Percentiles rank a stretch among this genome's conserved stretches.
phyloP scores from a whole-genome alignment of 2,329 filamentous ascomycete genomes.

The Claviceps paspali region DNA sequence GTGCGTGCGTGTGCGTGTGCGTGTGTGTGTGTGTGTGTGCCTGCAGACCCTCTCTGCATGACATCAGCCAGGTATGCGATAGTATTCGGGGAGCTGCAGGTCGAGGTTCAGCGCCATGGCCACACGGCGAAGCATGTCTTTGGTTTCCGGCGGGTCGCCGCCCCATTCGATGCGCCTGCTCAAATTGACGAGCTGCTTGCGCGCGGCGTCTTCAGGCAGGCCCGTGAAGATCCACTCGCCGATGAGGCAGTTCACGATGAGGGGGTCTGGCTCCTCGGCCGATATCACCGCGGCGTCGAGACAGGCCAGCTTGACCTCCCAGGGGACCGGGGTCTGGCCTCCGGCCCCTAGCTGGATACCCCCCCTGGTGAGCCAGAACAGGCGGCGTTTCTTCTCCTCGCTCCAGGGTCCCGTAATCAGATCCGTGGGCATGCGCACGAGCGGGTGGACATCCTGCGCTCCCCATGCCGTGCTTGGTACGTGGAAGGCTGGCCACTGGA shows the following conservation, averaged over 20 bases:
- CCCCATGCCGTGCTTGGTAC: conserved; percentile 10
- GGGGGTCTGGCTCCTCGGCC: conserved; percentile 12
- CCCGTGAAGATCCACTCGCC: conserved; percentile 13
- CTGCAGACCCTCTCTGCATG: too few relatives aligned
- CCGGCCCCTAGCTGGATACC: conserved; percentile 18
- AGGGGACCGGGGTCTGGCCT: conserved; percentile 15
- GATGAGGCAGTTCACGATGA: conserved; percentile 18
- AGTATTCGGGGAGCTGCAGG: conserved; percentile 5
- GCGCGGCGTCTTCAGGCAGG: conserved; percentile 16
- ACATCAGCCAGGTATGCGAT: too few relatives aligned
- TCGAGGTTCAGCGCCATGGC: conserved; percentile 4
- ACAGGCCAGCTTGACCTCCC: conserved; percentile 25
- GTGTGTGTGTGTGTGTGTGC: too few relatives aligned
- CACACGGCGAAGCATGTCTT: conserved; percentile 12
- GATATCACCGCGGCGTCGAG: conserved; percentile 21
- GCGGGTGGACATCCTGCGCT: conserved; percentile 22
- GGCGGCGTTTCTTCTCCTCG: conserved; percentile 21
- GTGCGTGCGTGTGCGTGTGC: too few relatives aligned
- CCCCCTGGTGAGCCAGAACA: conserved; percentile 30
- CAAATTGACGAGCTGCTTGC: conserved; percentile 12
- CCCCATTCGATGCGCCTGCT: conserved; percentile 17
- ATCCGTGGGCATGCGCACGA: conserved; percentile 22
- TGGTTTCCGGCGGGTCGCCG: conserved; percentile 11
- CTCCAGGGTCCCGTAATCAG: conserved; percentile 29
- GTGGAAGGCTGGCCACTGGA: conserved; percentile 11